A percentile compares a stretch with the other conserved stretches of the same genome.
phyloP scores from a whole-genome alignment of 192 early-diverging fungal species.

The Coemansia reversa region DNA sequence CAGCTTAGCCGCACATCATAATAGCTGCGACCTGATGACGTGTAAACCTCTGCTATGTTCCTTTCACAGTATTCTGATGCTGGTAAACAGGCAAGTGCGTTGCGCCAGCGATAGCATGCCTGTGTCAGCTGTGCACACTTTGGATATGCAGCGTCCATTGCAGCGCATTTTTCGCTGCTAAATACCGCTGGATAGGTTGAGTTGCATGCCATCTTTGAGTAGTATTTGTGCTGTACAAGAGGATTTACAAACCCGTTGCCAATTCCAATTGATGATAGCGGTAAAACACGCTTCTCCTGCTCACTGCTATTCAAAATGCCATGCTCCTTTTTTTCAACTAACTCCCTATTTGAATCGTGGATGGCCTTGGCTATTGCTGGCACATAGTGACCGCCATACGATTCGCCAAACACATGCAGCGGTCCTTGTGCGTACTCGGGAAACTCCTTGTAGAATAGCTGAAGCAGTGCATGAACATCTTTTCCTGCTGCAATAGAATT shows the following conservation, averaged over 20 bases:
- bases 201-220: conserved; percentile 68
- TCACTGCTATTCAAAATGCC: conserved; percentile 64
- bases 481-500: conserved; percentile 69
- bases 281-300: conserved; percentile 37
- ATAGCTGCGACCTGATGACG: conserved; percentile 80
- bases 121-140: conserved; percentile 10
- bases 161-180: conserved; percentile 60
- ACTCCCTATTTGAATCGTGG: conserved; percentile 69
- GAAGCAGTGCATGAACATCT: conserved; percentile 83
- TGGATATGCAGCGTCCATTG: conserved; percentile 55
- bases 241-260: conserved; percentile 92
- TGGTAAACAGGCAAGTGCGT: conserved; percentile 43
- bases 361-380: conserved; percentile 85
- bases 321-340: conserved; percentile 39
- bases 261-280: conserved; percentile 70
- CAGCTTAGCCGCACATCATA: conserved; percentile 93
- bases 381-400: conserved; percentile 87
- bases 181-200: conserved; percentile 69
- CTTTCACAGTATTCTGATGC: conserved; percentile 83
- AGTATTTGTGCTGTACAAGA: conserved; percentile 75
- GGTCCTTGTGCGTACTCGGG: conserved; percentile 66
- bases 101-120: neutral
- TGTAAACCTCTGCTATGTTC: conserved; percentile 70
- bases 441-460: conserved; percentile 77
- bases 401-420: conserved; percentile 87